Evolutionary conservation across 495 filamentous ascomycete genomes (phyloP).

Genomic region (Tuber umbilicatum): DNA sequence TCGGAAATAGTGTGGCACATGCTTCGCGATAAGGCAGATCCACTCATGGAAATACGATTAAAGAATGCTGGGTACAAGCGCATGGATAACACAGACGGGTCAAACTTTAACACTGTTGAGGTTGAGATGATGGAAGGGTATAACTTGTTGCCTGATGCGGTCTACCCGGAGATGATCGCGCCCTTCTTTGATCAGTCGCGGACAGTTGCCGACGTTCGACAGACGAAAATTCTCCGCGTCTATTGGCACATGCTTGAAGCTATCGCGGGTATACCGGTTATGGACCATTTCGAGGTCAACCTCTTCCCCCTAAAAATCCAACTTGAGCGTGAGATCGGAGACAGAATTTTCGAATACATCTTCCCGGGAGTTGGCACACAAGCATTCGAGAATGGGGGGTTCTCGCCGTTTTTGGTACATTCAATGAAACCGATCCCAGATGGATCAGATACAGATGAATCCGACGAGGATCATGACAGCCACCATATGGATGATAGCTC

Average conservation of each 20-base stretch:
- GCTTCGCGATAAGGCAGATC: slow-evolving; percentile 73
- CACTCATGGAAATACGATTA: slow-evolving; percentile 88
- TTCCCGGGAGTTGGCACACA: slow-evolving; percentile 71
- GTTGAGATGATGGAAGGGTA: slow-evolving; percentile 75
- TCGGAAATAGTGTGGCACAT: slow-evolving; percentile 96
- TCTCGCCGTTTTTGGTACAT: slow-evolving; percentile 77
- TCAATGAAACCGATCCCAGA: slow-evolving; percentile 55
- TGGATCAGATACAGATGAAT: slow-evolving; percentile 57
- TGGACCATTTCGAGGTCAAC: slow-evolving; percentile 95
- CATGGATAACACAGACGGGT: slow-evolving; percentile 92
- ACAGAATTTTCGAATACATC: slow-evolving; percentile 94
- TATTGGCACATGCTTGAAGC: slow-evolving; percentile 98
- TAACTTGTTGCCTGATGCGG: slow-evolving; percentile 80
- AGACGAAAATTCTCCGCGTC: slow-evolving; percentile 74
- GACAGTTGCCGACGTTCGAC: slow-evolving; percentile 27
- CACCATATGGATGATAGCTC: slow-evolving; percentile 38
- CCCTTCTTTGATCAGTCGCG: slow-evolving; percentile 65
- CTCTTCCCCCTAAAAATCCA: slow-evolving; percentile 90
- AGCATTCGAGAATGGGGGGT: slow-evolving; percentile 56
- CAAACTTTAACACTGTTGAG: slow-evolving; percentile 85
- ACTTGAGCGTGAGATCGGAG: slow-evolving; percentile 85
- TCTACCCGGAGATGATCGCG: slow-evolving; percentile 91
- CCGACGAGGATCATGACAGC: slow-evolving; percentile 43
- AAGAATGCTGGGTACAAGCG: slow-evolving; percentile 84
- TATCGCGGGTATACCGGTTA: slow-evolving; percentile 93